Evolutionary conservation across 345 rosid genomes (phyloP).

Genomic region (Moricandia moricandioides): DNA sequence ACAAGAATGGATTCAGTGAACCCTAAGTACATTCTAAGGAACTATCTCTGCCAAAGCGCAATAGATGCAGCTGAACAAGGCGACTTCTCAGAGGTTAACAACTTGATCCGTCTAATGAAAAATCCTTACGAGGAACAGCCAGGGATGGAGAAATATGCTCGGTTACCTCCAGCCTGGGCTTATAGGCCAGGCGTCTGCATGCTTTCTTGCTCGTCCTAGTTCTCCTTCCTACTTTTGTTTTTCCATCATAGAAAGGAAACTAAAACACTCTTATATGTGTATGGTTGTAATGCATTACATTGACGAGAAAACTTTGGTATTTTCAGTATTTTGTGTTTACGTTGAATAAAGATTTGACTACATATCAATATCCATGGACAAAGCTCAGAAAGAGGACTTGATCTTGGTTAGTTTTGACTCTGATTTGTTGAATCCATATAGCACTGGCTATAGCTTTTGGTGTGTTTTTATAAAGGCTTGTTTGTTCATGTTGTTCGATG

Average conservation of each 20-base stretch:
- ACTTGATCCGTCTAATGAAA: conserved; percentile 75
- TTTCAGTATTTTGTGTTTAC: conserved; percentile 7
- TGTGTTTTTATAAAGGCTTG: not conserved
- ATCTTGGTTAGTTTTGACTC: not conserved
- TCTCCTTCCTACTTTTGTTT: conserved; percentile 17
- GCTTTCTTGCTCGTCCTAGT: conserved; percentile 94
- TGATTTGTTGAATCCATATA: not conserved
- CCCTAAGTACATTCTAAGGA: conserved; percentile 83
- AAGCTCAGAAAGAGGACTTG: not conserved
- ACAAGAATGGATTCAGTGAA: conserved; percentile 78
- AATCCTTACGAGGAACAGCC: conserved; percentile 86
- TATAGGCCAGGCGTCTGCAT: conserved; percentile 94
- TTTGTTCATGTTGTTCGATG: not conserved
- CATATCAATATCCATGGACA: not conserved
- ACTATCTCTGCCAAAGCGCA: conserved; percentile 92
- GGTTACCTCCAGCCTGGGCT: conserved; percentile 99
- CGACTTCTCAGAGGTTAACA: conserved; percentile 73
- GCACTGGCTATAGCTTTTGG: not conserved
- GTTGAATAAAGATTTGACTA: conserved; percentile 18
- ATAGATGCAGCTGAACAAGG: conserved; percentile 91
- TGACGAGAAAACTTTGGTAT: not conserved
- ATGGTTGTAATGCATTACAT: conserved; percentile 21
- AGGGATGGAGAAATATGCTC: conserved; percentile 91
- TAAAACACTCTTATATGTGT: conserved; percentile 14
- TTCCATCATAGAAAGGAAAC: conserved; percentile 12